A percentile compares a stretch with the other conserved stretches of the same genome.
Evolutionary conservation across 164 flowering plant species (phyloP).

Genomic region (Vitis rupestris): DNA sequence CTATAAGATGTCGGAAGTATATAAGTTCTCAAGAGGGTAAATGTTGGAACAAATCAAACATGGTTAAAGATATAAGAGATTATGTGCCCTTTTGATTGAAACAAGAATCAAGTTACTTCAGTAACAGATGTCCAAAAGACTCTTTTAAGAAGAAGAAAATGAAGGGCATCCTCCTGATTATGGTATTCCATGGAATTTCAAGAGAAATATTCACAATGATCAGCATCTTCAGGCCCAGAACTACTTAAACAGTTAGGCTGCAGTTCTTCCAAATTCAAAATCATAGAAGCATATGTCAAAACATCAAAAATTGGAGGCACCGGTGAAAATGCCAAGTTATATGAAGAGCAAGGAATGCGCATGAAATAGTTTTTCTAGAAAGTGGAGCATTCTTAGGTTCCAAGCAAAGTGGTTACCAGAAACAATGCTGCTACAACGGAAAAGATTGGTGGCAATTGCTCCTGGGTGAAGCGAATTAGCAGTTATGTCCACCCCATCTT

Average conservation of each 20-base stretch:
- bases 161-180: too few relatives aligned
- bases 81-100: too few relatives aligned
- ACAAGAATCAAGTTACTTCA: too few relatives aligned
- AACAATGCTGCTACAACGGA: slow-evolving; percentile 29
- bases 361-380: not conserved
- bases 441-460: slow-evolving; percentile 39
- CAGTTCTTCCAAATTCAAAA: not conserved
- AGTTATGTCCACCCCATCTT: slow-evolving; percentile 46
- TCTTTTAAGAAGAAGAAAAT: too few relatives aligned
- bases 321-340: too few relatives aligned
- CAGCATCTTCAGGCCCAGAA: too few relatives aligned
- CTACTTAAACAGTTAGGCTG: not conserved
- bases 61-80: too few relatives aligned
- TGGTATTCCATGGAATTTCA: too few relatives aligned
- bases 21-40: too few relatives aligned
- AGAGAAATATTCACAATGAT: too few relatives aligned
- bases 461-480: slow-evolving; percentile 72
- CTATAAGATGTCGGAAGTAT: too few relatives aligned
- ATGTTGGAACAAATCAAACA: too few relatives aligned
- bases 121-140: not conserved
- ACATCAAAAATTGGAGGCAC: not conserved
- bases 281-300: not conserved
- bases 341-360: not conserved
- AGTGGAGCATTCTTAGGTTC: not conserved
- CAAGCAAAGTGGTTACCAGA: slow-evolving; percentile 18